Evolutionary conservation across 2,329 filamentous ascomycete species (phyloP).

Genomic region (Colletotrichum horii): DNA sequence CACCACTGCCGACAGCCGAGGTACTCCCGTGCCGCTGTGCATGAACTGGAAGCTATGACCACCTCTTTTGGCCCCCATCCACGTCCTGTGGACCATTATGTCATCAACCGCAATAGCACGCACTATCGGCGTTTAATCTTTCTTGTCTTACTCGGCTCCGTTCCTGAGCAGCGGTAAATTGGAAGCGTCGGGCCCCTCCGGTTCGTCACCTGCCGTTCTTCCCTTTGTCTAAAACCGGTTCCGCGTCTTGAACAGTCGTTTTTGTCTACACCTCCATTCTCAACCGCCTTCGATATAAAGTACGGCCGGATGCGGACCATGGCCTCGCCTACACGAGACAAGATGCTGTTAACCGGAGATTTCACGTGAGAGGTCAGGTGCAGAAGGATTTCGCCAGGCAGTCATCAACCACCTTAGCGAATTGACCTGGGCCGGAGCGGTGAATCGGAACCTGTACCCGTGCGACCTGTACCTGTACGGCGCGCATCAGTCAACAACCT

Average conservation of each 20-base stretch:
- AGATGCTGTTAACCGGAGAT: not conserved
- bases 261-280: not conserved
- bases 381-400: not conserved
- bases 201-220: not conserved
- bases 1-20: not conserved
- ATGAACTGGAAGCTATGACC: not conserved
- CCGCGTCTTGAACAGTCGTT: not conserved
- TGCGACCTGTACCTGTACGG: not conserved
- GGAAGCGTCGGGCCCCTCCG: not conserved
- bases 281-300: not conserved
- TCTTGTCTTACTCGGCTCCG: not conserved
- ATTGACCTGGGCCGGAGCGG: not conserved
- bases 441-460: slow-evolving; percentile 4
- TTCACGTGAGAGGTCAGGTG: slow-evolving; percentile 18
- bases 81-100: not conserved
- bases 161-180: not conserved
- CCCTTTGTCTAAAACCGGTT: not conserved
- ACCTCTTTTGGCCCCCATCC: not conserved
- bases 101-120: not conserved
- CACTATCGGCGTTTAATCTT: not conserved
- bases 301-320: not conserved
- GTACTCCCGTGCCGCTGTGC: not conserved
- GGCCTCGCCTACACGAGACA: not conserved
- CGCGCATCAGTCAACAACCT: not conserved
- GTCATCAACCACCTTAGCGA: not conserved